Evolutionary conservation across 2,329 filamentous ascomycete genomes (phyloP), one percentile per base, ranked within the genome.

Genomic region (Verticillium zaregamsianum): DNA sequence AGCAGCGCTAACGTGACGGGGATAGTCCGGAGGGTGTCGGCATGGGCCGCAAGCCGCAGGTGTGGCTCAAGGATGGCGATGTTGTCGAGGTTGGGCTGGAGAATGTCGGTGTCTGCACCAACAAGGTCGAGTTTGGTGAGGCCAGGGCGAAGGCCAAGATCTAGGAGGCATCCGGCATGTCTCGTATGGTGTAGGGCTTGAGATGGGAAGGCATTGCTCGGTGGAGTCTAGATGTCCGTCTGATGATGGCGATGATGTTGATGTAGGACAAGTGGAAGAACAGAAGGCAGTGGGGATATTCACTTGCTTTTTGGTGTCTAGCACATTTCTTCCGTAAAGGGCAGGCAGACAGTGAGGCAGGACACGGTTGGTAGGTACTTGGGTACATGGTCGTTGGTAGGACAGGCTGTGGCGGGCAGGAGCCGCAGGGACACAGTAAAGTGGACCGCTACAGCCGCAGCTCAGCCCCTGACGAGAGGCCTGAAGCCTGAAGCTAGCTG

Each of bases 41-140:
- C 1, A 88, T 90, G 84, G 89, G 88, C 15, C 81, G 84, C 58
- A 87, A 82, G 61, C 88, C 89, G 3, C 84, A 82, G 62, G 67
- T 90, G 11, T 91, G 88, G 87, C 75, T 92, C 61, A 86, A 88
- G 72, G 82, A 92, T 71, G 87, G 88, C 5, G 90, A 92, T 71
- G 75, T 86, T 25, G 87, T 91, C 23, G 86, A 91, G 70, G 89
- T 92, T 58, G 81, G 80, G 7, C 78, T 92, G 1, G 87, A 91
- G 67, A 79, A 81, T 1, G 85, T 92, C 7, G 89, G 90, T 28
- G 82, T 80, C 15, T 87, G 82, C 66, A 81, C 71, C 4, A 85
- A 85, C 72, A 81, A 73, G 68, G 67, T 75, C 40, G 70, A 74
- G 39, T 76, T 74, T 65, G 45, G 60, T 9, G 61, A 63, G 39